phyloP scores from a whole-genome alignment of 768 basidiomycete species.

The Cystofilobasidium ferigula region DNA sequence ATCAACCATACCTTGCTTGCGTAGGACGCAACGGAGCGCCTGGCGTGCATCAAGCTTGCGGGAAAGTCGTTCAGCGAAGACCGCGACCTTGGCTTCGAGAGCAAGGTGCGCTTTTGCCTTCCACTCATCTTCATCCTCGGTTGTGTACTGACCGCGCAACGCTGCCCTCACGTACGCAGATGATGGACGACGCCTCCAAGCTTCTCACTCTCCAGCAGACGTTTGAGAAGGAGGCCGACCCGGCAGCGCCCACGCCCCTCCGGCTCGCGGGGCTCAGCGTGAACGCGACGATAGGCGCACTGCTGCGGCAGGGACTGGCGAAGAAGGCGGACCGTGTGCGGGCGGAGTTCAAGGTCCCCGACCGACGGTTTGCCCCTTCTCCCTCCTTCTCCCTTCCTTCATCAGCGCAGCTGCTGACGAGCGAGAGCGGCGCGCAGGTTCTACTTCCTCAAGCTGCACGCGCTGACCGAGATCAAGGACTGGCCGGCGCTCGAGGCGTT shows the following conservation, averaged over 20 bases:
- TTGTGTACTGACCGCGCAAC: too few relatives aligned
- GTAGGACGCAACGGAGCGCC: conserved; percentile 62
- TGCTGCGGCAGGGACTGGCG: conserved; percentile 63
- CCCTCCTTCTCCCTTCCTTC: background rate
- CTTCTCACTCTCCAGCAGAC: conserved; percentile 73
- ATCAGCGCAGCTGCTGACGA: too few relatives aligned
- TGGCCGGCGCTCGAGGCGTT: conserved; percentile 80
- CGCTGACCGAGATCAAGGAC: conserved; percentile 64
- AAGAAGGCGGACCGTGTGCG: conserved; percentile 85
- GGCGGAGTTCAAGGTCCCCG: conserved; percentile 82
- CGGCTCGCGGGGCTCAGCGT: conserved; percentile 71
- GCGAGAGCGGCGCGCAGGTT: too few relatives aligned
- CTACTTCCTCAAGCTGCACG: conserved; percentile 84
- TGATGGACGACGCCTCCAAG: conserved; percentile 71
- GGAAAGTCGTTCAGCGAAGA: conserved; percentile 93
- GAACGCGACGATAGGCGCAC: conserved; percentile 71
- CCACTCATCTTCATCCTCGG: background rate
- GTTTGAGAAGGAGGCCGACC: conserved; percentile 59
- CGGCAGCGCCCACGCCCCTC: conserved; percentile 60
- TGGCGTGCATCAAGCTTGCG: conserved; percentile 63
- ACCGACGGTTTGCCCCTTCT: conserved; percentile 59
- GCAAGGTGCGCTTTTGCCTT: conserved; percentile 51
- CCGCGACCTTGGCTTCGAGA: conserved; percentile 80
- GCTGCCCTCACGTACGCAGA: conserved; percentile 43
- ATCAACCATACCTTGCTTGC: background rate